Conservation (phyloP, 2,329 filamentous ascomycete genomes). For the Hypoxylon sp. region DNA sequence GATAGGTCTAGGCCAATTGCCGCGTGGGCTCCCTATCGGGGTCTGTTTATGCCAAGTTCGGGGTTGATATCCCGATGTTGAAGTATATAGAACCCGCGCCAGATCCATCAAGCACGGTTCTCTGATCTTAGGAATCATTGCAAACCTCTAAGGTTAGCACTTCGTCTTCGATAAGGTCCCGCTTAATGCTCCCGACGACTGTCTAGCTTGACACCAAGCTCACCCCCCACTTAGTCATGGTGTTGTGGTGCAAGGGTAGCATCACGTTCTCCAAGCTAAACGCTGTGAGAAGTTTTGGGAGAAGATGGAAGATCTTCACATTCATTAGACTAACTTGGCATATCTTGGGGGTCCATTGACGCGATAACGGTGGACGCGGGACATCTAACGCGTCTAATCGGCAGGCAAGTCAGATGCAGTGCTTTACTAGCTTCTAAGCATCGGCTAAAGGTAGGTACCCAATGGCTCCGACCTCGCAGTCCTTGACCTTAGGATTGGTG, state of each 20-base stretch:
- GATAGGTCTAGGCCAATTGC: constrained; percentile 2
- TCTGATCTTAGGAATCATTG: constrained; percentile 4
- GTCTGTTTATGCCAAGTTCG: constrained; percentile 16
- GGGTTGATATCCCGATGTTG: constrained; percentile 9
- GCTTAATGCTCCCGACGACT: constrained; percentile 15
- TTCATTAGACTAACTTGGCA: constrained; percentile 2
- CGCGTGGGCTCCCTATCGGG: constrained; percentile 9
- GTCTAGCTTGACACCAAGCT: constrained; percentile 23
- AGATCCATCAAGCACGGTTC: constrained; percentile 29
- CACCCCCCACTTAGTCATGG: constrained; percentile 22
- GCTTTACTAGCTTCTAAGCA: background rate
- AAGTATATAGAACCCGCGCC: constrained; percentile 31
- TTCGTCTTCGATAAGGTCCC: constrained; percentile 17
- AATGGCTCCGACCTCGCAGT: constrained; percentile 30
- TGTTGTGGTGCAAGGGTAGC: constrained; percentile 33
- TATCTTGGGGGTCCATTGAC: background rate
- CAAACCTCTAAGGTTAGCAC: constrained; percentile 5
- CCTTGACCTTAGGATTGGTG: background rate
- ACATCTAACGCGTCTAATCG: background rate
- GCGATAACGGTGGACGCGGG: constrained; percentile 10
- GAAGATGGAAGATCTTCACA: constrained; percentile 3
- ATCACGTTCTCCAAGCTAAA: constrained; percentile 16
- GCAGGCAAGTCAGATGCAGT: constrained; percentile 12
- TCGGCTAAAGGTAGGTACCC: constrained; percentile 7
- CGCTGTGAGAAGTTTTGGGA: constrained; percentile 7